phyloP scores from a whole-genome alignment of 2,329 filamentous ascomycete species.

The Fonsecaea pedrosoi region DNA sequence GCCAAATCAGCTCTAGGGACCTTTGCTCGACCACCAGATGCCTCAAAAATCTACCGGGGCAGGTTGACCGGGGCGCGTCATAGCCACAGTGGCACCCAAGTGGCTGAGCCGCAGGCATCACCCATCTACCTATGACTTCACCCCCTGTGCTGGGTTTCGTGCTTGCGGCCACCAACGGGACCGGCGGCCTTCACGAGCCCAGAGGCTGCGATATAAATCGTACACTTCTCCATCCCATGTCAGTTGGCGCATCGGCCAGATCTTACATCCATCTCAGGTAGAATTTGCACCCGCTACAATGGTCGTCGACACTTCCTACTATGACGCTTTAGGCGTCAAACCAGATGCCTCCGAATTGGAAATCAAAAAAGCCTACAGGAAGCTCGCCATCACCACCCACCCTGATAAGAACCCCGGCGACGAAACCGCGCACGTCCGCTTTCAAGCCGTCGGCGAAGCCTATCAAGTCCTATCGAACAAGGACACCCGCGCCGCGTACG shows the following conservation, averaged over 20 bases:
- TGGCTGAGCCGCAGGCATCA: neutral
- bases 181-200: slow-evolving; percentile 15
- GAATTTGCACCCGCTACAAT: slow-evolving; percentile 53
- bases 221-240: neutral
- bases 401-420: slow-evolving; percentile 97
- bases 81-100: slow-evolving; percentile 6
- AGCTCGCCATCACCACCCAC: slow-evolving; percentile 74
- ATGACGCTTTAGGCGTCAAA: slow-evolving; percentile 83
- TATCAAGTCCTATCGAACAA: slow-evolving; percentile 83
- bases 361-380: slow-evolving; percentile 97
- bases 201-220: slow-evolving; percentile 24
- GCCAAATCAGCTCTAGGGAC: neutral
- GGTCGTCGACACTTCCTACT: slow-evolving; percentile 89
- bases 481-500: slow-evolving; percentile 88
- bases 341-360: slow-evolving; percentile 86
- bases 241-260: neutral
- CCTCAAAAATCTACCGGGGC: too few relatives aligned
- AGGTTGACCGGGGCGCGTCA: neutral
- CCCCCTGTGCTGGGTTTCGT: slow-evolving; percentile 3
- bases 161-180: slow-evolving; percentile 6
- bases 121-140: slow-evolving; percentile 28
- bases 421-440: slow-evolving; percentile 89
- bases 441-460: slow-evolving; percentile 79
- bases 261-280: neutral
- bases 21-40: neutral